phyloP scores from a whole-genome alignment of 345 rosid genomes.

The Arabidopsis suecica region DNA sequence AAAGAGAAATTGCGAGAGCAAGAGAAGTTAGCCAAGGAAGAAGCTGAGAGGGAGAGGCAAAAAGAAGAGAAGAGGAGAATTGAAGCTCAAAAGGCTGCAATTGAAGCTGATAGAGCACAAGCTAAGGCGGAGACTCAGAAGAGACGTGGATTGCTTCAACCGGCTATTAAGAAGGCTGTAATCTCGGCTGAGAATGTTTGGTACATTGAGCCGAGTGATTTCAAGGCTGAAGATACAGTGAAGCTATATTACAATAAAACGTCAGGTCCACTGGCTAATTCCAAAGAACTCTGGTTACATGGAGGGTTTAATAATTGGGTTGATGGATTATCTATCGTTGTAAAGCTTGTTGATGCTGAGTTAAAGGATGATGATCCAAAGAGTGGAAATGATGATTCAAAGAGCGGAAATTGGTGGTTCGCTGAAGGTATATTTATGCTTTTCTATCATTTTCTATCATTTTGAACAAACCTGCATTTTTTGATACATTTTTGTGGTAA shows the following conservation, averaged over 20 bases:
- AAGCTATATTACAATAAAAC: slow-evolving; percentile 68
- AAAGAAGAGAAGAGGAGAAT: slow-evolving; percentile 75
- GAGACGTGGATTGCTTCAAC: slow-evolving; percentile 52
- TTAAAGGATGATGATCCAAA: slow-evolving; percentile 52
- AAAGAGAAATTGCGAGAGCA: slow-evolving; percentile 83
- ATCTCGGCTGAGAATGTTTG: slow-evolving; percentile 61
- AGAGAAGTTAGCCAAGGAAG: slow-evolving; percentile 75
- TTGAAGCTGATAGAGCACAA: slow-evolving; percentile 75
- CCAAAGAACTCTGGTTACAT: slow-evolving; percentile 84
- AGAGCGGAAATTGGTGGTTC: slow-evolving; percentile 83
- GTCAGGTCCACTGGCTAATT: slow-evolving; percentile 73
- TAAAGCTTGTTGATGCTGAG: slow-evolving; percentile 59
- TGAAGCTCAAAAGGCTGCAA: slow-evolving; percentile 75
- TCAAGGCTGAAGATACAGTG: slow-evolving; percentile 61
- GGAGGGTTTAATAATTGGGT: slow-evolving; percentile 90
- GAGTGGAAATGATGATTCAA: slow-evolving; percentile 54
- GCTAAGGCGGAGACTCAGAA: slow-evolving; percentile 70
- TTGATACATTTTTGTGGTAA: background rate
- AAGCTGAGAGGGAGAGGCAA: slow-evolving; percentile 74
- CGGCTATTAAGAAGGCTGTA: slow-evolving; percentile 59
- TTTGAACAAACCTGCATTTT: background rate
- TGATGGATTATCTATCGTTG: slow-evolving; percentile 69
- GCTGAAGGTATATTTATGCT: slow-evolving; percentile 62
- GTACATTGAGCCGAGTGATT: slow-evolving; percentile 72
- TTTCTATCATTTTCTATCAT: slow-evolving; percentile 32